Evolutionary conservation across 2,329 filamentous ascomycete species (phyloP).

Genomic region (Drechslerella coelobrocha): DNA sequence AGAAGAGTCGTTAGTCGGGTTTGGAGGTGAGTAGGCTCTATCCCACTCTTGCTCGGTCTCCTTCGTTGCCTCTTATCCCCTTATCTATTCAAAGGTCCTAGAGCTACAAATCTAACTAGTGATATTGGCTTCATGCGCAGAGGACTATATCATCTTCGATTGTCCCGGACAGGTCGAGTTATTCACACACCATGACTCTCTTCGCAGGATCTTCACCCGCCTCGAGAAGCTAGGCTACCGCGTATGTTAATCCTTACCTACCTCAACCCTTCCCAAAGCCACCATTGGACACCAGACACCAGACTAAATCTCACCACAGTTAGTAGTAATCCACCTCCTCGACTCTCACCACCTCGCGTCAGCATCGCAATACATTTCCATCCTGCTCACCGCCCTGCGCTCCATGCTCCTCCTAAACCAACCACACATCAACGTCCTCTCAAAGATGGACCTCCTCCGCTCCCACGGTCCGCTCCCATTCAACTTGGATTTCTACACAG

Average conservation of each 20-base stretch:
- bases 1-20: slow-evolving; percentile 76
- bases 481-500: slow-evolving; percentile 96
- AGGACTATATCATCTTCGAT: slow-evolving; percentile 94
- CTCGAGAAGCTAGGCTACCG: slow-evolving; percentile 91
- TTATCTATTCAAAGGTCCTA: background rate
- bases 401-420: slow-evolving; percentile 99
- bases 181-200: slow-evolving; percentile 90
- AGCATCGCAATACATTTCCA: slow-evolving; percentile 92
- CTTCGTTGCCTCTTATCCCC: background rate
- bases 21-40: slow-evolving; percentile 64
- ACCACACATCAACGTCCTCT: slow-evolving; percentile 92
- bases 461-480: slow-evolving; percentile 79
- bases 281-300: too few relatives aligned
- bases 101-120: background rate
- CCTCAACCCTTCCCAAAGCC: slow-evolving; percentile 36
- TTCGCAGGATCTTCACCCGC: slow-evolving; percentile 89
- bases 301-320: slow-evolving; percentile 64
- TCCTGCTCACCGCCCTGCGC: slow-evolving; percentile 87
- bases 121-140: slow-evolving; percentile 56
- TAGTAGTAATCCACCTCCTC: slow-evolving; percentile 90
- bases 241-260: slow-evolving; percentile 65
- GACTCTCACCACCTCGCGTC: slow-evolving; percentile 93
- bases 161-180: slow-evolving; percentile 97
- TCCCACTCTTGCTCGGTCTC: too few relatives aligned
- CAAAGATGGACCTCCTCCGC: slow-evolving; percentile 93